Evolutionary conservation across 495 filamentous ascomycete species (phyloP), one percentile per base, ranked within the genome.

Genomic region (Chaetomium cochliodes): DNA sequence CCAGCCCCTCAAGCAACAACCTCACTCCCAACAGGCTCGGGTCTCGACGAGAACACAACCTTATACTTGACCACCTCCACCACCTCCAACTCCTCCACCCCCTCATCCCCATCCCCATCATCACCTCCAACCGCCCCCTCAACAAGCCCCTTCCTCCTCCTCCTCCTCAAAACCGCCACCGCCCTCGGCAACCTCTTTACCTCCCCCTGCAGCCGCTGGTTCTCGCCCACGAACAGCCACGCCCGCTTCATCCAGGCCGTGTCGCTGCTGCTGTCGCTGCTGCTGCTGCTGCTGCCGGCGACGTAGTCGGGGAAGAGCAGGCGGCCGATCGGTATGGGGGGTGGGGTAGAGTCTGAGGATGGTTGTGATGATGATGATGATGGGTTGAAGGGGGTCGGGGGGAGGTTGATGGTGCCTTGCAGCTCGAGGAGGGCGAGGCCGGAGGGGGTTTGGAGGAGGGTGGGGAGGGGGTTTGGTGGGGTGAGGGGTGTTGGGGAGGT

Each of bases 1-100:
- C 41, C 22, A 25, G 15, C 30, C 8, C 47, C 58, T 30, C 61
- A 57, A 26, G 42, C 26, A 44, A 25, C 51, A 46, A 20, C 39
- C 42, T 37, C 51, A 16, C 51, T 46, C n/a, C 65, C 74, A 55
- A 97, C 96, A 62, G 94, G 94, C 77, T 98, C 94, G 41, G 94
- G 94, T 57, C 94, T 81, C 70, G 79, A 81, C 63, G 89, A 89
- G 78, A 98, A 98, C 18, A 97, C 76, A 60, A 98, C 74, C 80
- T 97, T 98, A 70, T 86, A 93, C 75, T 86, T 88, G 54, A 98
- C 84, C 65, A 98, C 85, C 74, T 98, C 93, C 64, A 91, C 85
- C 67, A 98, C 85, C 69, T 83, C 79, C 37, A 85, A 61, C 73
- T n/a, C 69, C 68, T 20, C 68, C 60, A 13, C 62, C 18, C 52